Evolutionary conservation across 2,329 filamentous ascomycete species (phyloP), one percentile per base, ranked within the genome.

Genomic region (Pleomassaria siparia): DNA sequence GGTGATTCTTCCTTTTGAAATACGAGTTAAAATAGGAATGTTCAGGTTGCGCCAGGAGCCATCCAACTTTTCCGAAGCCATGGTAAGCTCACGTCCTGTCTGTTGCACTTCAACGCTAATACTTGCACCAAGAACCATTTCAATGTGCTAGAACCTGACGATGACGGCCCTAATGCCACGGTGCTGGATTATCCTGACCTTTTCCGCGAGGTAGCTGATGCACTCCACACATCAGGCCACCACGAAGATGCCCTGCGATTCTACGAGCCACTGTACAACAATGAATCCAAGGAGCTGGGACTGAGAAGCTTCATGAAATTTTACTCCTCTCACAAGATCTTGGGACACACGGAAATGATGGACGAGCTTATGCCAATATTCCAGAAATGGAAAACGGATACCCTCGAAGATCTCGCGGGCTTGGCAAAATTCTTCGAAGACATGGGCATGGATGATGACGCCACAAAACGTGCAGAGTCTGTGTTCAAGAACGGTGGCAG

Each of bases 351-450:
- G 16, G 77, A 82, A 25, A 83, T 87, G 29, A 91, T 91, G 0
- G 86, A 92, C 61, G 84, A 88, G 54, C 88, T 84, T 63, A 94
- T 91, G 59, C 80, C 89, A 20, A 82, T 82, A 2, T 83, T 91
- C 10, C 83, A 90, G 29, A 83, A 89, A 43, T 80, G 84, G 49
- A 87, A 95, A 53, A 76, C 84, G 36, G 77, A 83, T 32, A 85
- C 87, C 48, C 84, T 92, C 40, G 86, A 91, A 52, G 88, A 89
- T 30, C 85, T 89, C 30, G 83, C 88, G 24, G 83, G 89, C 59
- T 77, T 96, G 9, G 89, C 89, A 11, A 91, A 88, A 60, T 83
- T 96, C 69, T 96, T 95, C 62, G 89, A 95, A 66, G 65, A 67
- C 51, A 54, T 83, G 80, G 53, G 80, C 81, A 36, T 85, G 85